Evolutionary conservation across 108 stramenopile genomes (phyloP), one percentile per base, ranked within the genome.

Genomic region (Nannochloropsis salina): DNA sequence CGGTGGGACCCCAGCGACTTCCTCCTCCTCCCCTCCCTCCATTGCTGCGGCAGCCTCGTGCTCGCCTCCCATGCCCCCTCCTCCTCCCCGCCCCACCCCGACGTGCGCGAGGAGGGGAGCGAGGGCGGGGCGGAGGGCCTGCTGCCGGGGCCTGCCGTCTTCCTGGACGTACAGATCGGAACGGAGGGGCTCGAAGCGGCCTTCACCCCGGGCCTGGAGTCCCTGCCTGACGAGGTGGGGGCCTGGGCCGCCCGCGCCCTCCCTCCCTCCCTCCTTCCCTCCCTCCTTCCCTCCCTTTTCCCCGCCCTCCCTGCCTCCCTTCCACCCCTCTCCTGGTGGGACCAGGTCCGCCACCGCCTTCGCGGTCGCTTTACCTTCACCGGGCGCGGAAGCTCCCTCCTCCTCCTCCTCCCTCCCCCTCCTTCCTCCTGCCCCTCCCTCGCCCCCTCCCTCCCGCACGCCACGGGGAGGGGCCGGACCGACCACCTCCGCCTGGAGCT

Each of bases 341-440:
- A 74, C 4, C 20, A 74, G 61, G 20, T 74, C 20, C 61, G 61
- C 1, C n/a, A 74, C 61, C 61, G 61, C 4, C 61, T 74, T n/a
- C 61, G n/a, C 4, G 61, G 61, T n/a, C 61, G n/a, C 3, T 2
- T 74, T 4, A n/a, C 15, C 61, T 74, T 20, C 61, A 74, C 61
- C 15, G 61, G 61, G n/a, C 61, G n/a, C 61, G 20, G 4, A n/a
- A 74, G 20, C 61, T 74, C 61, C 61, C 61, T 74, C 61, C 61
- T 74, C 61, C 61, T 74, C 61, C 61, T 74, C 61, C 61, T 74
- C 61, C 61, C 61, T 74, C 61, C 61, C 61, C 61, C 61, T n/a
- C 61, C 61, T n/a, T 5, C 61, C 61, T 5, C 61, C 61, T 74
- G 12, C 20, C 61, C 15, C 61, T 4, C 20, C 61, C n/a, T 74